Evolutionary conservation across 495 filamentous ascomycete species (phyloP), one percentile per base, ranked within the genome.

Genomic region (Lophiostoma macrostomum): DNA sequence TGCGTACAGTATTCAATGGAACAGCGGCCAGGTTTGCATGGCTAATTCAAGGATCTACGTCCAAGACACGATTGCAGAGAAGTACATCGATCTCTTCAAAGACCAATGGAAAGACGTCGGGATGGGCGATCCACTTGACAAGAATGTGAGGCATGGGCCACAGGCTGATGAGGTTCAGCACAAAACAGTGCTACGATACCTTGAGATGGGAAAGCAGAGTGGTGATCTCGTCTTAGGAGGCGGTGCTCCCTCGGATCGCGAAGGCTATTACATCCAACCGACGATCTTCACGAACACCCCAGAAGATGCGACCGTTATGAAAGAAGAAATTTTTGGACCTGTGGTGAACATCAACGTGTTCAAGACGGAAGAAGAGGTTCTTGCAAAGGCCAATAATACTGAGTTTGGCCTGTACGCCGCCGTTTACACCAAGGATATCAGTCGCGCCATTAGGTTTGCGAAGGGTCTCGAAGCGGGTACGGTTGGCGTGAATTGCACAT

Each of bases 251-350:
- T 54, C 55, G 3, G 51, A 66, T 20, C 58, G 51, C 4, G 63
- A 71, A 39, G 75, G 75, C 11, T 78, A 69, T 58, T 80, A 72
- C 48, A 69, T 80, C 16, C 55, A 73, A 31, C 73, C 73, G 5
- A 81, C 77, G 1, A 71, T 74, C 23, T 75, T 80, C 60, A 61
- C 67, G 1, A 68, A 74, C 36, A 70, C 71, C 1, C 42, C 58
- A 1, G 71, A 74, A 31, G 51, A 72, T 30, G 66, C 70, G 10
- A 36, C 50, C 3, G 64, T 76, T 5, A 71, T 71, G 60, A 66
- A 59, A 13, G 69, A 75, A 36, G 76, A 79, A 51, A 65, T 73
- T 14, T 80, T 79, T 45, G 76, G 76, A 0, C 76, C 76, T 3
- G 71, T 79, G 0, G 67, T 75, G 16, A 58, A 65, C 4, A 65